Conservation (phyloP, 768 basidiomycete genomes). For the Rhodotorula kratochvilovae region DNA sequence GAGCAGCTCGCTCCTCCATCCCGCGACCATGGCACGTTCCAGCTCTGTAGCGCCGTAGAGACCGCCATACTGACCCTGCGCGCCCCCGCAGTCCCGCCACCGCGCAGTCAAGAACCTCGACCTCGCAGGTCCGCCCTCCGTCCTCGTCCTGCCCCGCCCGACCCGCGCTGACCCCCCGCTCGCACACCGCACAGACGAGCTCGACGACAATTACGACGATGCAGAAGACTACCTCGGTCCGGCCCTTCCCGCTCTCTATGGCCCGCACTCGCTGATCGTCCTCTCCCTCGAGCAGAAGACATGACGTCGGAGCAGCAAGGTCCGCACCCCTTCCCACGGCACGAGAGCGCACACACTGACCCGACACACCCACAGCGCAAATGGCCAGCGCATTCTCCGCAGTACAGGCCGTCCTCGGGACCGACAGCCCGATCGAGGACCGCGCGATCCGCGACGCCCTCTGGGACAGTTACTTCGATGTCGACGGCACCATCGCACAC, state of each 20-base stretch:
- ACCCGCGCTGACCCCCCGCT: background rate
- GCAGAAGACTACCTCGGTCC: slow-evolving; percentile 54
- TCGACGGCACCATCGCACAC: slow-evolving; percentile 69
- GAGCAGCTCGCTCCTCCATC: no score
- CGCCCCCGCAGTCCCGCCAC: slow-evolving; percentile 74
- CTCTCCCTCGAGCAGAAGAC: slow-evolving; percentile 37
- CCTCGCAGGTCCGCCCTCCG: slow-evolving; percentile 52
- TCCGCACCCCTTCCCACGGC: slow-evolving; percentile 45
- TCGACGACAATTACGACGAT: slow-evolving; percentile 67
- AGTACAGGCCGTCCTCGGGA: slow-evolving; percentile 65
- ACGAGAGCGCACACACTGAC: background rate
- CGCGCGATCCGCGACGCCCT: slow-evolving; percentile 68
- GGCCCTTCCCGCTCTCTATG: background rate
- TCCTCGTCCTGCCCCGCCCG: background rate
- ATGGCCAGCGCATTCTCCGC: slow-evolving; percentile 67
- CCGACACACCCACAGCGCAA: slow-evolving; percentile 52
- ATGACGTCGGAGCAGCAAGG: slow-evolving; percentile 78
- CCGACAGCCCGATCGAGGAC: slow-evolving; percentile 61
- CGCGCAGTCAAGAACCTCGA: slow-evolving; percentile 81
- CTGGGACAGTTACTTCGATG: slow-evolving; percentile 84
- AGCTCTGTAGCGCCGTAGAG: background rate
- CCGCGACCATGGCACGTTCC: background rate
- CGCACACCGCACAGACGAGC: slow-evolving; percentile 24
- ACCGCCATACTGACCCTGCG: background rate
- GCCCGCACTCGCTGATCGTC: background rate